Evolutionary conservation across 768 basidiomycete genomes (phyloP).

Genomic region (Baorangia bicolor): DNA sequence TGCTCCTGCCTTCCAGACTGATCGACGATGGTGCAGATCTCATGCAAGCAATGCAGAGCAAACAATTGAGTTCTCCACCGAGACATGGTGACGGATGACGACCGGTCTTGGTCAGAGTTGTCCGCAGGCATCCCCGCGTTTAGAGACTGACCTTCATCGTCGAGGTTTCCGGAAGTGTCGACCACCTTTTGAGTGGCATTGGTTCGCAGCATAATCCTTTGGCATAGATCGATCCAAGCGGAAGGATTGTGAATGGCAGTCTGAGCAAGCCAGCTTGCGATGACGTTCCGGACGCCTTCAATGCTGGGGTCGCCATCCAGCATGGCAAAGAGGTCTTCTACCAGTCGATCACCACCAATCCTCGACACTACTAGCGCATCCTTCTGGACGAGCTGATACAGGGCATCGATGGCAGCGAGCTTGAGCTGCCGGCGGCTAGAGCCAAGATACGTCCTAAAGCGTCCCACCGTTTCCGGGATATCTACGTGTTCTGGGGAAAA

Average conservation of each 20-base stretch:
- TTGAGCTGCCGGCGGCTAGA: slow-evolving; percentile 85
- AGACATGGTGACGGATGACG: slow-evolving; percentile 53
- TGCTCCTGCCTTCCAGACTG: slow-evolving; percentile 79
- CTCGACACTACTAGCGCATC: slow-evolving; percentile 91
- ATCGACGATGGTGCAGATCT: slow-evolving; percentile 76
- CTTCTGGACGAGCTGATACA: slow-evolving; percentile 96
- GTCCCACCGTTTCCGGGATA: slow-evolving; percentile 74
- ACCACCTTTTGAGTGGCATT: slow-evolving; percentile 78
- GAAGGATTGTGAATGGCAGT: slow-evolving; percentile 91
- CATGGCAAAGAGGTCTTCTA: slow-evolving; percentile 93
- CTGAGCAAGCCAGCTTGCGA: slow-evolving; percentile 91
- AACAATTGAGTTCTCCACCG: slow-evolving; percentile 97
- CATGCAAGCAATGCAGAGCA: slow-evolving; percentile 88
- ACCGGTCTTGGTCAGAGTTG: slow-evolving; percentile 32
- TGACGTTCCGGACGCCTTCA: slow-evolving; percentile 91
- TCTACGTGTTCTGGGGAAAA: slow-evolving; percentile 86
- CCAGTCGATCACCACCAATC: slow-evolving; percentile 89
- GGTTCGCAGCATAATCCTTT: slow-evolving; percentile 93
- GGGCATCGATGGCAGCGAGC: slow-evolving; percentile 90
- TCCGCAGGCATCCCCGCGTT: slow-evolving; percentile 51
- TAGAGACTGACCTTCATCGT: slow-evolving; percentile 94
- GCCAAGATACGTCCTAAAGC: slow-evolving; percentile 75
- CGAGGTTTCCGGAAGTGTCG: slow-evolving; percentile 59
- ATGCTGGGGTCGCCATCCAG: slow-evolving; percentile 93
- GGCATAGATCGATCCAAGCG: slow-evolving; percentile 98